These are phyloP conservation scores for Baeospora myosura DNA, from an alignment of 1,284 basidiomycete genomes.

Conservation along the genomic window DNA sequence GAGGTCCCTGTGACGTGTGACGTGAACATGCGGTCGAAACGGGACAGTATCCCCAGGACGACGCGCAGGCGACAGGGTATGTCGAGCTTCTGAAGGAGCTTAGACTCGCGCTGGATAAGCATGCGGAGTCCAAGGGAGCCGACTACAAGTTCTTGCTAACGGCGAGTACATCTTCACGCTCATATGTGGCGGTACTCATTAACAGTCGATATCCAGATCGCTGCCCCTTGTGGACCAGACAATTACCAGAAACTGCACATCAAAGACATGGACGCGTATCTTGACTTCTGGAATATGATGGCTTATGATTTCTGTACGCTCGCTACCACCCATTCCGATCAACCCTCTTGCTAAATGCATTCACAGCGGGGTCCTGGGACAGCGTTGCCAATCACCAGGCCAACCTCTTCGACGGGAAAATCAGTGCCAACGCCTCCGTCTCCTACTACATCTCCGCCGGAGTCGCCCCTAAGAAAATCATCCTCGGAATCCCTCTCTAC, in stretches of 20 bases:
- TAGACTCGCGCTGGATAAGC: slow-evolving; percentile 59
- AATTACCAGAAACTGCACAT: slow-evolving; percentile 77
- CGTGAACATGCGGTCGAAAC: too few species aligned
- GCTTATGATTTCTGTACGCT: slow-evolving; percentile 72
- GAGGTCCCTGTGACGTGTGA: too few species aligned
- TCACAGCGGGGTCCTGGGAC: slow-evolving; percentile 77
- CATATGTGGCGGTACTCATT: slow-evolving; percentile 1
- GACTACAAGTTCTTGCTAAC: slow-evolving; percentile 68
- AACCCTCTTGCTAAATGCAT: slow-evolving; percentile 6
- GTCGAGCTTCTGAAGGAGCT: slow-evolving; percentile 66
- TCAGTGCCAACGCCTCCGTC: slow-evolving; percentile 34
- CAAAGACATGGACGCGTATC: slow-evolving; percentile 76
- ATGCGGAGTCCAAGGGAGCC: slow-evolving; percentile 50
- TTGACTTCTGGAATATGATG: slow-evolving; percentile 99
- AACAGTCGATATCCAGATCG: slow-evolving; percentile 48
- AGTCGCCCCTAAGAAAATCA: slow-evolving; percentile 72
- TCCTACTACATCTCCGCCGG: slow-evolving; percentile 70
- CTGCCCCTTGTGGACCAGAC: slow-evolving; percentile 87
- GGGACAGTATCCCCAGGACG: slow-evolving; percentile 73
- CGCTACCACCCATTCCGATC: slow-evolving; percentile 9
- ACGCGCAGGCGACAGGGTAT: slow-evolving; percentile 67
- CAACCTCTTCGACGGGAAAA: slow-evolving; percentile 65
- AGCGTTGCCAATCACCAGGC: slow-evolving; percentile 81
- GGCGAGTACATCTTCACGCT: slow-evolving; percentile 33
- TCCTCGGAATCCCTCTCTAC: slow-evolving; percentile 87